Conservation (phyloP, 2,329 filamentous ascomycete genomes). For the Aspergillus sp. region DNA sequence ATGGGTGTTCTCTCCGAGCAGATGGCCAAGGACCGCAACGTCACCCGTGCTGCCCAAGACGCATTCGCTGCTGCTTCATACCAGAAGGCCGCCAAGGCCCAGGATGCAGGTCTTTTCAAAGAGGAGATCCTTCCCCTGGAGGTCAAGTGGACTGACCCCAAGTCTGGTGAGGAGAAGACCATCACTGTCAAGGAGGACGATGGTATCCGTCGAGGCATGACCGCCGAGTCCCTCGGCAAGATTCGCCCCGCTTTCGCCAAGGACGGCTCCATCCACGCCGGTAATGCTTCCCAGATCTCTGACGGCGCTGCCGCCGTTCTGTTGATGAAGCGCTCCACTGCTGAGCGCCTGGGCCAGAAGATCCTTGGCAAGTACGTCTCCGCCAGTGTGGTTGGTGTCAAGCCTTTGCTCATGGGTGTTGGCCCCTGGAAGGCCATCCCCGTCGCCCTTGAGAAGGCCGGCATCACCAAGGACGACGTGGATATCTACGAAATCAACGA, state of each 20-base stretch:
- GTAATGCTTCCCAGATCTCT: constrained; percentile 92
- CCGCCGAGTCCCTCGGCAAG: constrained; percentile 81
- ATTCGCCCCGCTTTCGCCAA: constrained; percentile 87
- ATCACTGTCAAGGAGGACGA: constrained; percentile 83
- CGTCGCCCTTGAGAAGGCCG: constrained; percentile 80
- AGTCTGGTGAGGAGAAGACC: constrained; percentile 78
- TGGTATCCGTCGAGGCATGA: constrained; percentile 79
- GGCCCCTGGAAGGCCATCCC: constrained; percentile 96
- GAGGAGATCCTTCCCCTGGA: constrained; percentile 85
- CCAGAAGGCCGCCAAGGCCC: constrained; percentile 81
- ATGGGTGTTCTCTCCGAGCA: constrained; percentile 93
- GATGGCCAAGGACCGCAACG: constrained; percentile 81
- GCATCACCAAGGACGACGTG: constrained; percentile 81
- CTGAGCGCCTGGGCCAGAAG: constrained; percentile 78
- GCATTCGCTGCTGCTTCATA: constrained; percentile 92
- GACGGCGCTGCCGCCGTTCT: constrained; percentile 94
- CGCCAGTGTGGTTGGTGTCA: constrained; percentile 80
- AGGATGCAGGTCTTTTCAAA: constrained; percentile 83
- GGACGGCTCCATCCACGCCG: constrained; percentile 89
- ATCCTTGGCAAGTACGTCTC: constrained; percentile 91
- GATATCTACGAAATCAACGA: constrained; percentile 99
- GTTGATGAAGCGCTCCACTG: constrained; percentile 89
- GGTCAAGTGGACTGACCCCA: constrained; percentile 84
- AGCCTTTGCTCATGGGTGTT: constrained; percentile 91
- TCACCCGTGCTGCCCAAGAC: constrained; percentile 73